Conservation (phyloP, 345 rosid genomes). For the Ricinus communis region DNA sequence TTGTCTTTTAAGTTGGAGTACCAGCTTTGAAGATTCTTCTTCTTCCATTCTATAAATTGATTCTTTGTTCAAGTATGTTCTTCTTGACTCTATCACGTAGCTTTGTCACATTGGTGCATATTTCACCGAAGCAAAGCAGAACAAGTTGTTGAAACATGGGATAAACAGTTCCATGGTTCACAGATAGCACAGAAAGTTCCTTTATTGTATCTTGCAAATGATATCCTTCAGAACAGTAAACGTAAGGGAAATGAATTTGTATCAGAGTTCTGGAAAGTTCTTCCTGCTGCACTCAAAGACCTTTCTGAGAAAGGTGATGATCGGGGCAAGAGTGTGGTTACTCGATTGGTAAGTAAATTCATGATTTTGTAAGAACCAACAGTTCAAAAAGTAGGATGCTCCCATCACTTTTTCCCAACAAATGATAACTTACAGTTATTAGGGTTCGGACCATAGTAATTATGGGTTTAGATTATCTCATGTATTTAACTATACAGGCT, state of each 20-base stretch:
- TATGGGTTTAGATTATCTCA: not conserved
- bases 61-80: conserved; percentile 5
- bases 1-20: not conserved
- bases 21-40: not conserved
- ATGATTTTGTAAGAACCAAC: too few relatives aligned
- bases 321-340: conserved; percentile 67
- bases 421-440: not conserved
- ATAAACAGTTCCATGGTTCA: conserved; percentile 79
- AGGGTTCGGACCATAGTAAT: not conserved
- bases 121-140: conserved; percentile 87
- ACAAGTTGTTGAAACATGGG: conserved; percentile 86
- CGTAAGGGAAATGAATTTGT: conserved; percentile 93
- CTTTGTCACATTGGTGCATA: conserved; percentile 96
- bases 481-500: not conserved
- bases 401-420: not conserved
- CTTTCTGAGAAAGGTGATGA: conserved; percentile 73
- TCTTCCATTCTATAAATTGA: not conserved
- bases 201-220: conserved; percentile 87
- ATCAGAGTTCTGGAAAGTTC: conserved; percentile 89
- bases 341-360: conserved; percentile 30
- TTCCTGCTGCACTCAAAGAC: conserved; percentile 81
- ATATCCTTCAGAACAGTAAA: conserved; percentile 92
- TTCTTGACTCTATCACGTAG: conserved; percentile 48
- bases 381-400: too few relatives aligned
- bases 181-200: conserved; percentile 81